A percentile compares a stretch with the other conserved stretches of the same genome.
Conservation (phyloP, 1,284 basidiomycete species). For the Chondrostereum purpureum region DNA sequence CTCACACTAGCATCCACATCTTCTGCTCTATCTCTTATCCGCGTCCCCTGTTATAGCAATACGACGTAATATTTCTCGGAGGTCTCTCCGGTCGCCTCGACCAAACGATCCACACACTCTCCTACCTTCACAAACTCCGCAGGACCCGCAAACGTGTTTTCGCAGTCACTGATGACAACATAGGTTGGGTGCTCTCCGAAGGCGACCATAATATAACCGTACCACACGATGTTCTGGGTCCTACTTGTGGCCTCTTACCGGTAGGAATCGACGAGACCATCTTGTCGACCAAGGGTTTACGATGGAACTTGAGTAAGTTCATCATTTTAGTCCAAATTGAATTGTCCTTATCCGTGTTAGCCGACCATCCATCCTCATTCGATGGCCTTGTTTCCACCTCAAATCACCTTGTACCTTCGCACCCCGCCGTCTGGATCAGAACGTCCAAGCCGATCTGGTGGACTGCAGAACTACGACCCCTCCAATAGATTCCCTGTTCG, state of each 20-base stretch:
- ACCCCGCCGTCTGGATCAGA: slow-evolving; percentile 58
- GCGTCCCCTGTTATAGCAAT: slow-evolving; percentile 29
- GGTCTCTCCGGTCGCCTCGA: slow-evolving; percentile 90
- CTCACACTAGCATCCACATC: background rate
- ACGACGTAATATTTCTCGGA: slow-evolving; percentile 77
- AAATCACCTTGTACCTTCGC: slow-evolving; percentile 74
- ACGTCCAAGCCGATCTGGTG: slow-evolving; percentile 87
- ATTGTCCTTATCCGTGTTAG: slow-evolving; percentile 23
- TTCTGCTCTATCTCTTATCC: background rate
- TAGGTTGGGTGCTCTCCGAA: slow-evolving; percentile 82
- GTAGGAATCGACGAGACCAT: slow-evolving; percentile 74
- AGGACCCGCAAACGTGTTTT: slow-evolving; percentile 57
- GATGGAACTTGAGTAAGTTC: slow-evolving; percentile 86
- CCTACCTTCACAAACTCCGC: slow-evolving; percentile 79
- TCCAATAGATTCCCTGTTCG: too few relatives aligned
- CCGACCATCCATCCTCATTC: slow-evolving; percentile 64
- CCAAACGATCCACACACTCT: slow-evolving; percentile 89
- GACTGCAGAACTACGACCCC: slow-evolving; percentile 59
- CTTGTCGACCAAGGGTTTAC: slow-evolving; percentile 77
- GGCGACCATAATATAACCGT: slow-evolving; percentile 77
- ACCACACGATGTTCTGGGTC: slow-evolving; percentile 69
- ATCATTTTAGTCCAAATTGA: too few relatives aligned
- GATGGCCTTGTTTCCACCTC: slow-evolving; percentile 85
- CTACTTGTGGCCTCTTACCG: slow-evolving; percentile 90
- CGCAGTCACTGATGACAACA: slow-evolving; percentile 80